A percentile compares a stretch with the other conserved stretches of the same genome.
phyloP scores from a whole-genome alignment of 345 rosid genomes.

The Salix suchowensis region DNA sequence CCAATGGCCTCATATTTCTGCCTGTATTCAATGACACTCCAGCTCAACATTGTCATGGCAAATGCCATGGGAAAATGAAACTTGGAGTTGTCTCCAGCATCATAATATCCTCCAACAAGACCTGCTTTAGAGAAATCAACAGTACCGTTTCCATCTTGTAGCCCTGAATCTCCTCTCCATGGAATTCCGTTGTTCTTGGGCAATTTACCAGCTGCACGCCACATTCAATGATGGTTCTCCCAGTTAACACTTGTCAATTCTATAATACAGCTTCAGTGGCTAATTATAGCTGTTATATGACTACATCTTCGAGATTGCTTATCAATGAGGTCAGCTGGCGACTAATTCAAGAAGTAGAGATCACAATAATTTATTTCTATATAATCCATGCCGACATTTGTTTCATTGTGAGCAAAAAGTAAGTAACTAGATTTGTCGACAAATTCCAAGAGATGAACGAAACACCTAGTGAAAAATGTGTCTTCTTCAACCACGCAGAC shows the following conservation, averaged over 20 bases:
- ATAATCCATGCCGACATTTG: too few relatives aligned
- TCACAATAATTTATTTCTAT: neutral
- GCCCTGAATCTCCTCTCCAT: conserved; percentile 78
- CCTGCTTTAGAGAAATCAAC: conserved; percentile 43
- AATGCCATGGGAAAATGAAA: conserved; percentile 89
- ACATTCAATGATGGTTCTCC: neutral
- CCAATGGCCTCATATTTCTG: conserved; percentile 55
- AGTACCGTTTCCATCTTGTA: conserved; percentile 48
- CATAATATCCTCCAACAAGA: conserved; percentile 79
- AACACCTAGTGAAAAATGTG: neutral
- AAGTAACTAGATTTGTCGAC: neutral
- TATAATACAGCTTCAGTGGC: neutral
- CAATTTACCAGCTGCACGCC: conserved; percentile 63
- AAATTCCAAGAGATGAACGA: neutral
- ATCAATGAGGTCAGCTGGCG: neutral
- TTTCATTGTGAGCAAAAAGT: neutral
- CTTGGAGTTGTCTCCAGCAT: conserved; percentile 73
- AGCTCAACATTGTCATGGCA: conserved; percentile 86
- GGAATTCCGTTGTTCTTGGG: conserved; percentile 57
- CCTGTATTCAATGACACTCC: conserved; percentile 82
- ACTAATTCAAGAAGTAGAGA: neutral
- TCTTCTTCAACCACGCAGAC: neutral
- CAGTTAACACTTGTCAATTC: neutral
- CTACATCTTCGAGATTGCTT: neutral
- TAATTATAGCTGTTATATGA: neutral